Evolutionary conservation across 2,329 filamentous ascomycete species (phyloP), one percentile per base, ranked within the genome.

Genomic region (Fusarium nygamai): DNA sequence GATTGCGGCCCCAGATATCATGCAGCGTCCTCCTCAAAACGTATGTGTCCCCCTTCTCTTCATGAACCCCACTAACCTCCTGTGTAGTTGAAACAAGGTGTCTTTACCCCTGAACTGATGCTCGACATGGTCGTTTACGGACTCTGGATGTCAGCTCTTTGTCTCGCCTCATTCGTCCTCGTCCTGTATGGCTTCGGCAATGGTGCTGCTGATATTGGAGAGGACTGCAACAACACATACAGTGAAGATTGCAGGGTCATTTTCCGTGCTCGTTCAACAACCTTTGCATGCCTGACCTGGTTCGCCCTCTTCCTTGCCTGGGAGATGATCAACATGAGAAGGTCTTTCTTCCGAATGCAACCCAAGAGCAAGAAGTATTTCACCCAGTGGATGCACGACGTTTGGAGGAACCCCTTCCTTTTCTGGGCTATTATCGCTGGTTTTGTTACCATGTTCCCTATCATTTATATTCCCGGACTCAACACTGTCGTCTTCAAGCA

Each of bases 261-360:
- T 10, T 93, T 91, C 86, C 89, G 90, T 22, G 92, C 92, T 3
- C 90, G 92, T 12, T 91, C 91, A 1, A 93, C 92, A 2, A 92
- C 90, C 11, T 94, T 94, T 79, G 91, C 91, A 24, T 92, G 89
- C 72, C 84, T 94, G 63, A 94, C 92, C 3, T 94, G 92, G 92
- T 92, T 91, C 66, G 91, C 92, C 0, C 87, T 94, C 31, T 93
- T 94, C 84, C 86, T 93, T 16, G 92, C 92, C 1, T 94, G 92
- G 92, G 92, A 94, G 78, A 92, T 93, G 88, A 85, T 93, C 68
- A 87, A 92, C 72, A 87, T 92, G 84, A 89, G 92, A 33, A 88
- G 91, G 57, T 91, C 88, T 10, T 92, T 94, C 84, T 94, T 94
- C 87, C 87, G 88, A 76, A 92, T 94, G 90, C 88, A 92, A 75